These are phyloP conservation scores for Orbilia quercus DNA, from an alignment of 2,329 filamentous ascomycete genomes.

Conservation along the genomic window DNA sequence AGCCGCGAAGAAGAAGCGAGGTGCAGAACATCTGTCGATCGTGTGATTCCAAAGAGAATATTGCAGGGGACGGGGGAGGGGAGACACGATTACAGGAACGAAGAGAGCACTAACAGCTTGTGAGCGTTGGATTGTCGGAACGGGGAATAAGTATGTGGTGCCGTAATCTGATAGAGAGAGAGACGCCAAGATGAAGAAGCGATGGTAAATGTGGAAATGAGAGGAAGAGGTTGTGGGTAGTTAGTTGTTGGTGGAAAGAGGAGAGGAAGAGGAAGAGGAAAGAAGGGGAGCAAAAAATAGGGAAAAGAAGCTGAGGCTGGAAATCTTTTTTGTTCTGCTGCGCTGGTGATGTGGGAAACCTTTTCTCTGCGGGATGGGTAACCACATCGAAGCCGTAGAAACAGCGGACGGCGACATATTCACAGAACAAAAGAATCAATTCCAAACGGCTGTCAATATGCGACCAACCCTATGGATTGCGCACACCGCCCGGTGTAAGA, in stretches of 20 bases:
- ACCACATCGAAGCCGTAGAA: slow-evolving; percentile 27
- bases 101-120: slow-evolving; percentile 17
- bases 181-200: not conserved
- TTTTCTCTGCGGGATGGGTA: slow-evolving; percentile 1
- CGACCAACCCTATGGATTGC: slow-evolving; percentile 25
- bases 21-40: not conserved
- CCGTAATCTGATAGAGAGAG: not conserved
- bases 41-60: not conserved
- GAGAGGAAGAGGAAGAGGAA: slow-evolving; percentile 8
- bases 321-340: not conserved
- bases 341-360: slow-evolving; percentile 7
- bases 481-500: not conserved
- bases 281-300: slow-evolving; percentile 4
- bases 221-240: not conserved
- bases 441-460: slow-evolving; percentile 28
- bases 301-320: slow-evolving; percentile 7
- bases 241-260: slow-evolving; percentile 3
- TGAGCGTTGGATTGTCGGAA: slow-evolving; percentile 10
- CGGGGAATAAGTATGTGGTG: not conserved
- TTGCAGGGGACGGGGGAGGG: not conserved
- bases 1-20: not conserved
- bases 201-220: no score
- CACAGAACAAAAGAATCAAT: slow-evolving; percentile 40
- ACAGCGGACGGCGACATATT: slow-evolving; percentile 24
- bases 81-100: not conserved